Evolutionary conservation across 2,329 filamentous ascomycete species (phyloP).

Genomic region (Penicillium brevicompactum): DNA sequence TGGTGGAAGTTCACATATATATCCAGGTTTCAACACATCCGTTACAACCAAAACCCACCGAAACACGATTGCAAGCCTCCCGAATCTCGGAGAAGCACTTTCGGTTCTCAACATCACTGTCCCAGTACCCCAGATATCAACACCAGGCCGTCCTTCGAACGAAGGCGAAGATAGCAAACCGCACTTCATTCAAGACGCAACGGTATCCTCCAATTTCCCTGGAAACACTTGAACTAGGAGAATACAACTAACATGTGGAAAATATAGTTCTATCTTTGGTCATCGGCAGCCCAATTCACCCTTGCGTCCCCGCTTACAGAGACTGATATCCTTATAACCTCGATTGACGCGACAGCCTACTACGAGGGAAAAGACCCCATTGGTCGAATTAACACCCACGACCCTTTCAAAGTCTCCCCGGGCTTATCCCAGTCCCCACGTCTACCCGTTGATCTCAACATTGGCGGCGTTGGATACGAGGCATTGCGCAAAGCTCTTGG

Average conservation of each 20-base stretch:
- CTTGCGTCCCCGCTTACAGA: slow-evolving; percentile 75
- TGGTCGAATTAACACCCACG: slow-evolving; percentile 73
- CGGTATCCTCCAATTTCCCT: slow-evolving; percentile 43
- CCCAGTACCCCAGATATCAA: slow-evolving; percentile 66
- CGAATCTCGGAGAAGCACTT: slow-evolving; percentile 71
- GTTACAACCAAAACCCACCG: slow-evolving; percentile 73
- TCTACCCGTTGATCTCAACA: slow-evolving; percentile 78
- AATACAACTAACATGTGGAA: slow-evolving; percentile 3
- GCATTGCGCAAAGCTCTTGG: slow-evolving; percentile 79
- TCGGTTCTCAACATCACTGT: slow-evolving; percentile 72
- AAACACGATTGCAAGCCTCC: slow-evolving; percentile 72
- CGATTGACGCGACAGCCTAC: slow-evolving; percentile 79
- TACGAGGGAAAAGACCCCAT: slow-evolving; percentile 80
- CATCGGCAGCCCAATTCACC: slow-evolving; percentile 82
- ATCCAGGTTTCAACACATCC: slow-evolving; percentile 72
- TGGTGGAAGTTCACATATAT: slow-evolving; percentile 7
- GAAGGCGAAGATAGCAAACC: slow-evolving; percentile 49
- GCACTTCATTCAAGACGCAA: slow-evolving; percentile 82
- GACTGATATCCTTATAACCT: slow-evolving; percentile 75
- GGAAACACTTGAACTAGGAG: neutral
- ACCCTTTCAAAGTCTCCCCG: slow-evolving; percentile 75
- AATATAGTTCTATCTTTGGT: slow-evolving; percentile 70
- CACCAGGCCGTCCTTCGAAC: slow-evolving; percentile 53
- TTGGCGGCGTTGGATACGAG: slow-evolving; percentile 78
- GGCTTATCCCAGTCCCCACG: slow-evolving; percentile 72